Conservation (phyloP, 352 stramenopile species). For the Elongisporangium prolatum region DNA sequence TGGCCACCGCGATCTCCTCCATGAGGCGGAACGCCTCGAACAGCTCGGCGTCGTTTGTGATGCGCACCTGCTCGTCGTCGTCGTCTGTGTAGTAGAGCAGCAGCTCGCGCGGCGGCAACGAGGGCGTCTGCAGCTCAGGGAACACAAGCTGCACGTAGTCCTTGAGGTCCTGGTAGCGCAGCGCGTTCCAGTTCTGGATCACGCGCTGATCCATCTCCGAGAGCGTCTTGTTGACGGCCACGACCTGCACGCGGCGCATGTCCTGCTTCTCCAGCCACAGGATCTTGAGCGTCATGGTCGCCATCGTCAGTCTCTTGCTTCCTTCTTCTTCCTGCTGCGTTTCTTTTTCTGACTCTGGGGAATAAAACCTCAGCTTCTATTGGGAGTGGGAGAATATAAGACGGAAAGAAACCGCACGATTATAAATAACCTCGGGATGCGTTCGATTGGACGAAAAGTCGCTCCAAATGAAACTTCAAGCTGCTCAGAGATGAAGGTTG, state of each 20-base stretch:
- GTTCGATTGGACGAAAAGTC: no score
- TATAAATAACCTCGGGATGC: no score
- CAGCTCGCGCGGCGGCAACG: slow-evolving; percentile 29
- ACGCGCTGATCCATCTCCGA: slow-evolving; percentile 35
- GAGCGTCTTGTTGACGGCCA: slow-evolving; percentile 58
- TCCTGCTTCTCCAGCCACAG: slow-evolving; percentile 76
- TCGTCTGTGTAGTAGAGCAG: slow-evolving; percentile 83
- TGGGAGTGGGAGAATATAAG: not conserved
- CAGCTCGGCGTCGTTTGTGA: slow-evolving; percentile 80
- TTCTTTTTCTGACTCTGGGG: slow-evolving; percentile 1
- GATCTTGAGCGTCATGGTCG: slow-evolving; percentile 85
- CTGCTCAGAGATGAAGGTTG: no score
- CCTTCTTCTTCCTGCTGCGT: not conserved
- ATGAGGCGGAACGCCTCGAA: slow-evolving; percentile 74
- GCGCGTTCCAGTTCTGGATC: slow-evolving; percentile 15
- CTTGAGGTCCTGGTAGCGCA: slow-evolving; percentile 56
- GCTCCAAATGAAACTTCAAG: no score
- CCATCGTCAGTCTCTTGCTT: not conserved
- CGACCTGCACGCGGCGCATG: slow-evolving; percentile 79
- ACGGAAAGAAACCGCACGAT: no score
- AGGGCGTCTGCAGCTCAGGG: slow-evolving; percentile 37
- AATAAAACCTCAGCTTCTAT: no score
- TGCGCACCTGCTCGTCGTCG: slow-evolving; percentile 75
- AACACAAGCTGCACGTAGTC: slow-evolving; percentile 74
- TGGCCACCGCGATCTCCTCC: slow-evolving; percentile 49